Evolutionary conservation across 352 stramenopile genomes (phyloP).

Genomic region (Pythium aphanidermatum): DNA sequence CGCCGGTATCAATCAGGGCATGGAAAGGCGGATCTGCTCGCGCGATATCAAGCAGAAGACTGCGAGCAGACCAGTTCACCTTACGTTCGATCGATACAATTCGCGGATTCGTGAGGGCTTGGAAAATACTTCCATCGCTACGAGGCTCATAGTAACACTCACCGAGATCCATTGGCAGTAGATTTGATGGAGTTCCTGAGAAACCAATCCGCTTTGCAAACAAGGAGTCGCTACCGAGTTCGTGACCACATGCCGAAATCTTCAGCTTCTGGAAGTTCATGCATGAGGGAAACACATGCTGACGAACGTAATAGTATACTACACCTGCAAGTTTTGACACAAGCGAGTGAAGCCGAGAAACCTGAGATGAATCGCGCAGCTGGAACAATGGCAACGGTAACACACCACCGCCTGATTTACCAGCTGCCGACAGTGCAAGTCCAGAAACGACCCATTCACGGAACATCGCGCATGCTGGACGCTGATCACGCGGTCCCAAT

Average conservation of each 20-base stretch:
- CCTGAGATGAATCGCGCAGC: conserved; percentile 94
- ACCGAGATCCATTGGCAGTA: conserved; percentile 98
- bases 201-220: conserved; percentile 98
- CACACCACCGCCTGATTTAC: conserved; percentile 46
- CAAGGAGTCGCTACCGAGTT: conserved; percentile 97
- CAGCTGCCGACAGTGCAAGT: conserved; percentile 27
- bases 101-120: conserved; percentile 92
- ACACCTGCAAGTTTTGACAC: conserved; percentile 92
- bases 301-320: conserved; percentile 97
- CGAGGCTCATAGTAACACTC: conserved; percentile 98
- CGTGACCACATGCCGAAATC: conserved; percentile 98
- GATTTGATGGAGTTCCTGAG: conserved; percentile 97
- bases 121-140: conserved; percentile 98
- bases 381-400: conserved; percentile 96
- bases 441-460: conserved; percentile 62
- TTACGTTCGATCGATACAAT: conserved; percentile 88
- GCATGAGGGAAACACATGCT: conserved; percentile 98
- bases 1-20: conserved; percentile 89
- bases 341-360: conserved; percentile 92
- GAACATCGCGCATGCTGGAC: conserved; percentile 73
- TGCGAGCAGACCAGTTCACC: conserved; percentile 71
- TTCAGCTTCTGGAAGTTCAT: conserved; percentile 99
- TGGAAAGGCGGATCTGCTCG: conserved; percentile 67
- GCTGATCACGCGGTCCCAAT: conserved; percentile 73
- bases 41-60: conserved; percentile 75